Conservation (phyloP, 306 rosid genomes). For the Mimosa bimucronata region DNA sequence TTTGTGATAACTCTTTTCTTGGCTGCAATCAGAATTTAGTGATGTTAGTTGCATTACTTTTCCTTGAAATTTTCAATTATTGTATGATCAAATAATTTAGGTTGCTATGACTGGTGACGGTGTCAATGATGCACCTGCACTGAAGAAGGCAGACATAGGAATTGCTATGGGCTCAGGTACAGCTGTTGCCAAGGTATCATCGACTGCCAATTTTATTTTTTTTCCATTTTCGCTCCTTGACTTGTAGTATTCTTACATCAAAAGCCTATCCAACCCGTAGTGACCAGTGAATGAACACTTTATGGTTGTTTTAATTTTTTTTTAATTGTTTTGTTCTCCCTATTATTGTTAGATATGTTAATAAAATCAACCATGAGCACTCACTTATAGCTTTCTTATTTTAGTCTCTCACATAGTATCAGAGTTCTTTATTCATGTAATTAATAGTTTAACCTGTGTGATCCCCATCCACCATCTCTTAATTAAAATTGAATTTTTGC, state of each 20-base stretch:
- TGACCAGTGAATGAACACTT: neutral
- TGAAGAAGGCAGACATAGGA: slow-evolving; percentile 97
- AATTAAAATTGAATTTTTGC: neutral
- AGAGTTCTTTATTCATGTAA: neutral
- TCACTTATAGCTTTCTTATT: neutral
- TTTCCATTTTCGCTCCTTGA: neutral
- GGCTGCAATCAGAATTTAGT: slow-evolving; percentile 27
- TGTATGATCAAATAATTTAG: slow-evolving; percentile 47
- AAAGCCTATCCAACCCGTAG: neutral
- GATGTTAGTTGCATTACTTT: neutral
- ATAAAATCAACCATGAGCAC: neutral
- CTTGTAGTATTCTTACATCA: neutral
- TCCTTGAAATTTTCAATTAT: slow-evolving; percentile 31
- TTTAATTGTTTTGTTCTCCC: neutral
- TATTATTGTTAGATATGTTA: neutral
- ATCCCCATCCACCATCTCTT: neutral
- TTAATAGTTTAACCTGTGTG: neutral
- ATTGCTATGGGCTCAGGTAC: slow-evolving; percentile 99
- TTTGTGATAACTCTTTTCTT: slow-evolving; percentile 14
- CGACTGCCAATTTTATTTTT: neutral
- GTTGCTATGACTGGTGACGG: slow-evolving; percentile 99
- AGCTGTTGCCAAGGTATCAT: slow-evolving; percentile 92
- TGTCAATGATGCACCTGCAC: slow-evolving; percentile 98
- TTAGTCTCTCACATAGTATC: neutral
- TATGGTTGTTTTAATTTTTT: neutral